A percentile compares a stretch with the other conserved stretches of the same genome.
phyloP scores from a whole-genome alignment of 176 grass and related monocot genomes.

The Oryza punctata region DNA sequence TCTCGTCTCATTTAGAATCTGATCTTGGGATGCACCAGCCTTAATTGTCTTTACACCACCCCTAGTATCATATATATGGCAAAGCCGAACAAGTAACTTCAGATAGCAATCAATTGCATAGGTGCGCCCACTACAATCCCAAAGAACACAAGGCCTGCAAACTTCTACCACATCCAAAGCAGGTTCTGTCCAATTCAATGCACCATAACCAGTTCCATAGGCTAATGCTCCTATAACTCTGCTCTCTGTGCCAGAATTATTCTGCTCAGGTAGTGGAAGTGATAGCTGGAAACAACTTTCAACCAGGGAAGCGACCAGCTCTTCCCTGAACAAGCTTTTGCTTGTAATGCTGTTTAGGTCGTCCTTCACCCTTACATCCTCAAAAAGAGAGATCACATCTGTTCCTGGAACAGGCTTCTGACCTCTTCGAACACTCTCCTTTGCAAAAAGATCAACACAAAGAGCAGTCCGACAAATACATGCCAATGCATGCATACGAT shows the following conservation, averaged over 20 bases:
- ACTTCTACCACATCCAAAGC: slow-evolving; percentile 98
- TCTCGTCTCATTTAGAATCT: slow-evolving; percentile 97
- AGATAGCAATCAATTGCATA: slow-evolving; percentile 96
- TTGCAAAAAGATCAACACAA: slow-evolving; percentile 99
- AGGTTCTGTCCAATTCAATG: slow-evolving; percentile 95
- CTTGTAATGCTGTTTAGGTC: slow-evolving; percentile 85
- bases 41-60: slow-evolving; percentile 97
- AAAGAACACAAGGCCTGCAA: slow-evolving; percentile 91
- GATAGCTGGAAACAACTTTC: slow-evolving; percentile 99
- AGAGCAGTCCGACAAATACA: slow-evolving; percentile 95
- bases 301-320: slow-evolving; percentile 87
- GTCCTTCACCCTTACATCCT: slow-evolving; percentile 94
- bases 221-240: slow-evolving; percentile 99
- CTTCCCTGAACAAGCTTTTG: slow-evolving; percentile 97
- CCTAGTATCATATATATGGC: slow-evolving; percentile 95
- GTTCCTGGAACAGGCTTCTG: slow-evolving; percentile 94
- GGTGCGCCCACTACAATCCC: slow-evolving; percentile 88
- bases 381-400: slow-evolving; percentile 94
- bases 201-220: slow-evolving; percentile 98
- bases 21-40: slow-evolving; percentile 92
- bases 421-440: slow-evolving; percentile 92
- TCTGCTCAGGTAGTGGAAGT: slow-evolving; percentile 89
- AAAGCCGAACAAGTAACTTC: slow-evolving; percentile 93
- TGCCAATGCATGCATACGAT: slow-evolving; percentile 93
- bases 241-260: slow-evolving; percentile 92